Evolutionary conservation across 495 filamentous ascomycete genomes (phyloP).

Genomic region (Tuber magnatum): DNA sequence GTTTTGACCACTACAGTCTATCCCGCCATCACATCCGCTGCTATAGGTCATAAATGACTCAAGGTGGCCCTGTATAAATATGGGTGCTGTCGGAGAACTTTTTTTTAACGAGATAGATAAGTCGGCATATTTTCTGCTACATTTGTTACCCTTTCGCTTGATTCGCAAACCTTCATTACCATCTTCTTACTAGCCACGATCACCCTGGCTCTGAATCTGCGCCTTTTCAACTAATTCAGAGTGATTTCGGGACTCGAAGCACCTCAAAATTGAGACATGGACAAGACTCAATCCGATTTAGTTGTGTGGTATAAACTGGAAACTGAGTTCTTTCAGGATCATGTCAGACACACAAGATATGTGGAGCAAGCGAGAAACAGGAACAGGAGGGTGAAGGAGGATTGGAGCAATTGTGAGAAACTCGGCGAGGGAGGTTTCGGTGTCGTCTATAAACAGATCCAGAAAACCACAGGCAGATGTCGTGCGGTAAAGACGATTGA

Average conservation of each 20-base stretch:
- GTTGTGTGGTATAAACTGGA: background rate
- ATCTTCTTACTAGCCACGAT: background rate
- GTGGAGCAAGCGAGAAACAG: background rate
- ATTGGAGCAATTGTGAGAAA: background rate
- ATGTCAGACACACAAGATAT: background rate
- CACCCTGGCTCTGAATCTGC: background rate
- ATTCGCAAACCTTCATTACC: background rate
- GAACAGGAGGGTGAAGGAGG: background rate
- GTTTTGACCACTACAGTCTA: too few relatives aligned
- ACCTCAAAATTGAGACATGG: background rate
- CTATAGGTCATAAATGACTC: too few relatives aligned
- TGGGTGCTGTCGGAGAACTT: too few relatives aligned
- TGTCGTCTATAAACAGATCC: background rate
- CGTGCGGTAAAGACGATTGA: background rate
- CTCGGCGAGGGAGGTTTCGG: background rate
- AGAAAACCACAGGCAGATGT: background rate
- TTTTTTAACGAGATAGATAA: too few relatives aligned
- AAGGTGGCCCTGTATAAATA: too few relatives aligned
- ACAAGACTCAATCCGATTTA: background rate
- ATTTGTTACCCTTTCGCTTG: background rate
- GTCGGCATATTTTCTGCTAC: too few relatives aligned
- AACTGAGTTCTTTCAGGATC: background rate
- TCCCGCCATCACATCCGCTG: too few relatives aligned
- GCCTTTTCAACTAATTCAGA: background rate
- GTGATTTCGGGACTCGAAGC: background rate